Evolutionary conservation across 1,284 basidiomycete genomes (phyloP).

Genomic region (Malassezia yamatoensis): DNA sequence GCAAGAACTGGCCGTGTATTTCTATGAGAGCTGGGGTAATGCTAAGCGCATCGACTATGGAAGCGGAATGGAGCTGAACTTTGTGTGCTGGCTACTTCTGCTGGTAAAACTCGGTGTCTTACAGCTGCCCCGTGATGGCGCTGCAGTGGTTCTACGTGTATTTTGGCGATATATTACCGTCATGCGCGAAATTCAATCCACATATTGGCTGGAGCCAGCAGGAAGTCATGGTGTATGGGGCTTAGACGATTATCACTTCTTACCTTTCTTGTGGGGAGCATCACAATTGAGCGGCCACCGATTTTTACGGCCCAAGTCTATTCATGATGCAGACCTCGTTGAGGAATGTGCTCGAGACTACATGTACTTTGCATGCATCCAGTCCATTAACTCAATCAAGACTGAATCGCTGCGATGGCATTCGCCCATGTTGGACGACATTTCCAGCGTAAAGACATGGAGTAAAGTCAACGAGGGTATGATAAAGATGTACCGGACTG

Average conservation of each 20-base stretch:
- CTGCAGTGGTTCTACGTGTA: slow-evolving; percentile 67
- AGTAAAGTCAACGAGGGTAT: slow-evolving; percentile 94
- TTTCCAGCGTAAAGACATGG: slow-evolving; percentile 93
- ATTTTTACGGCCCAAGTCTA: slow-evolving; percentile 78
- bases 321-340: slow-evolving; percentile 82
- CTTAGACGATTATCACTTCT: slow-evolving; percentile 91
- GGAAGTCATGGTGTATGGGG: slow-evolving; percentile 98
- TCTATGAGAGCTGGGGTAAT: slow-evolving; percentile 83
- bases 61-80: slow-evolving; percentile 97
- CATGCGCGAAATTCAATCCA: slow-evolving; percentile 81
- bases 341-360: slow-evolving; percentile 84
- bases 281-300: slow-evolving; percentile 80
- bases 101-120: slow-evolving; percentile 63
- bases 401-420: slow-evolving; percentile 94
- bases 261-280: slow-evolving; percentile 83
- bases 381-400: slow-evolving; percentile 86
- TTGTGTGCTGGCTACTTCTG: slow-evolving; percentile 90
- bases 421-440: slow-evolving; percentile 97
- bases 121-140: slow-evolving; percentile 59
- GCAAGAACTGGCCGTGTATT: slow-evolving; percentile 57
- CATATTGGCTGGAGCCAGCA: slow-evolving; percentile 96
- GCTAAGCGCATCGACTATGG: slow-evolving; percentile 89
- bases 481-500: slow-evolving; percentile 94
- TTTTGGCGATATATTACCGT: slow-evolving; percentile 64
- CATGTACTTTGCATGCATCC: slow-evolving; percentile 94